Evolutionary conservation across 805 yeast genomes (phyloP).

Genomic region (Suhomyces xylopsoci): DNA sequence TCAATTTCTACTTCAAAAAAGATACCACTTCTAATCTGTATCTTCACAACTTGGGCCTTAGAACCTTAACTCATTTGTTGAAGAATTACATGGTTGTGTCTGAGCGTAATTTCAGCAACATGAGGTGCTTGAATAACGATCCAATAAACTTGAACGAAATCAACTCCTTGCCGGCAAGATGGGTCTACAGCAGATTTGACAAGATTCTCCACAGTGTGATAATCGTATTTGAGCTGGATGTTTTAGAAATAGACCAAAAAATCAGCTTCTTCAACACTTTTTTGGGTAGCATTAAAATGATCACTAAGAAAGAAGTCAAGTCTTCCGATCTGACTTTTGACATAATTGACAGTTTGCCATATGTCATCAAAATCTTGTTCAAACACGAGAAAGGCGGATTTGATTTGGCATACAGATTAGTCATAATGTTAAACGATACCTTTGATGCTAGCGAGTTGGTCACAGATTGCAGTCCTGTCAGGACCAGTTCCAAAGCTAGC

Average conservation of each 20-base stretch:
- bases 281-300: conserved; percentile 22
- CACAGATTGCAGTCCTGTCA: neutral
- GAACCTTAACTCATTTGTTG: conserved; percentile 23
- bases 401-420: conserved; percentile 20
- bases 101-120: conserved; percentile 21
- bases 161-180: conserved; percentile 27
- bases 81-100: conserved; percentile 15
- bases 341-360: conserved; percentile 31
- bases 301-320: conserved; percentile 29
- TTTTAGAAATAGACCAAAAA: conserved; percentile 23
- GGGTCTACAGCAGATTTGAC: conserved; percentile 34
- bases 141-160: conserved; percentile 29
- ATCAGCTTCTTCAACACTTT: conserved; percentile 21
- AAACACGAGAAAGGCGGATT: conserved; percentile 13
- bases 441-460: conserved; percentile 23
- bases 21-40: conserved; percentile 14
- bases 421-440: conserved; percentile 30
- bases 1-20: conserved; percentile 32
- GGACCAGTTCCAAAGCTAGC: neutral
- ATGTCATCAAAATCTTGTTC: conserved; percentile 21
- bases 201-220: conserved; percentile 25
- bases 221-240: conserved; percentile 22
- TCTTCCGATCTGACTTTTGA: conserved; percentile 30
- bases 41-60: conserved; percentile 30
- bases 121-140: conserved; percentile 34